Evolutionary conservation across 768 basidiomycete genomes (phyloP).

Genomic region (Mycena latifolia): DNA sequence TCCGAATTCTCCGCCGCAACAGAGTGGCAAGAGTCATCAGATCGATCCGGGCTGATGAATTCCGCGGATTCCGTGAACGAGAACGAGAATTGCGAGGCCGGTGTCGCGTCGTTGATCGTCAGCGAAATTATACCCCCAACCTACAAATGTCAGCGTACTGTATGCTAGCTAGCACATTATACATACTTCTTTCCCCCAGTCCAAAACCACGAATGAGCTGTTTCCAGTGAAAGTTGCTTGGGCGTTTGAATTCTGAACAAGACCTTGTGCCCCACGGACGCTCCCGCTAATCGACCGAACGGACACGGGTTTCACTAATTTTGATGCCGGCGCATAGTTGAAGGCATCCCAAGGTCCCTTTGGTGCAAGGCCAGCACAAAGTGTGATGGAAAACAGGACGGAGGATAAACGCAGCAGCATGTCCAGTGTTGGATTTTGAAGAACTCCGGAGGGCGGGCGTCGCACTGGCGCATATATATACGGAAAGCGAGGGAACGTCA

Average conservation of each 20-base stretch:
- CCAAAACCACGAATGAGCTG: slow-evolving; percentile 52
- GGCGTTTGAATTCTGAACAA: slow-evolving; percentile 39
- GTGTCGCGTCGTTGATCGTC: slow-evolving; percentile 41
- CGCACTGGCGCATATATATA: neutral
- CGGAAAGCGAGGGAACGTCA: neutral
- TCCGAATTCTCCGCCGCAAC: slow-evolving; percentile 44
- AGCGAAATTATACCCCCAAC: slow-evolving; percentile 50
- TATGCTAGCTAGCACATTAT: no score
- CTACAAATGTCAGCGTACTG: slow-evolving; percentile 33
- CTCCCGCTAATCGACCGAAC: slow-evolving; percentile 43
- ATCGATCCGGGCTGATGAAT: slow-evolving; percentile 58
- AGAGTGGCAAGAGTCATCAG: slow-evolving; percentile 54
- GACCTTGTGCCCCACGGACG: slow-evolving; percentile 42
- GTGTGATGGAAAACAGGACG: neutral
- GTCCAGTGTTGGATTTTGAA: no score
- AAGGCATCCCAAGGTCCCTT: slow-evolving; percentile 58
- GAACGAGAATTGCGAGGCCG: slow-evolving; percentile 53
- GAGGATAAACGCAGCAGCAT: slow-evolving; percentile 7
- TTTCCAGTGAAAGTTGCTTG: slow-evolving; percentile 45
- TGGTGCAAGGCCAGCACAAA: slow-evolving; percentile 45
- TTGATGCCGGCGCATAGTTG: slow-evolving; percentile 52
- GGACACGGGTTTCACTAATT: slow-evolving; percentile 46
- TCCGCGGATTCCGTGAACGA: slow-evolving; percentile 64
- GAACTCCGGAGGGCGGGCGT: neutral
- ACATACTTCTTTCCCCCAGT: slow-evolving; percentile 54